Conservation (phyloP, 371 early-diverging fungal species). For the Entomophthora muscae region DNA sequence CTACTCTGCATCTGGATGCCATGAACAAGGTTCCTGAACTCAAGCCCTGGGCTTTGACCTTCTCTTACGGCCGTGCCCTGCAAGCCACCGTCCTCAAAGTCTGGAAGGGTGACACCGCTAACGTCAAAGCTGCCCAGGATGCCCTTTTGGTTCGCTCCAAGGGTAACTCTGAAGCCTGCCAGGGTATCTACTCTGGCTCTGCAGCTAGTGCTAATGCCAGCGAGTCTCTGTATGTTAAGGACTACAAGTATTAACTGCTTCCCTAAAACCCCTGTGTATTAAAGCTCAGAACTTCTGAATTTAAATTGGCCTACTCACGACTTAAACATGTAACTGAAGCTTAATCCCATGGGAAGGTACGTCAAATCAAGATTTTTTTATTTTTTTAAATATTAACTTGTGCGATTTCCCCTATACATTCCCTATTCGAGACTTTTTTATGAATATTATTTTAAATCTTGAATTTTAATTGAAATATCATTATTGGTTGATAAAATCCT, state of each 20-base stretch:
- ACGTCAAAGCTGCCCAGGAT: constrained; percentile 31
- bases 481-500: no score
- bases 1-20: constrained; percentile 33
- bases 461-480: no score
- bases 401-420: no score
- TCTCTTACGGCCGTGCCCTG: constrained; percentile 50
- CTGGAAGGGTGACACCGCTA: constrained; percentile 34
- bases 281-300: no score
- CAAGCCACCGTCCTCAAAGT: constrained; percentile 32
- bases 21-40: constrained; percentile 21
- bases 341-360: no score
- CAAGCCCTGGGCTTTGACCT: constrained; percentile 37
- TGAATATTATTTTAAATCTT: no score
- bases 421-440: no score
- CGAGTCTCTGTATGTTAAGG: constrained; percentile 21
- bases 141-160: constrained; percentile 24
- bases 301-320: no score
- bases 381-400: no score
- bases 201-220: constrained; percentile 15
- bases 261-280: background rate
- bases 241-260: constrained; percentile 19
- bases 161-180: constrained; percentile 27
- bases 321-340: no score
- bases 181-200: constrained; percentile 21
- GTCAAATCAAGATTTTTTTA: no score